Evolutionary conservation across 1,139 yeast genomes (phyloP).

Genomic region (Kodamaea fungicola): DNA sequence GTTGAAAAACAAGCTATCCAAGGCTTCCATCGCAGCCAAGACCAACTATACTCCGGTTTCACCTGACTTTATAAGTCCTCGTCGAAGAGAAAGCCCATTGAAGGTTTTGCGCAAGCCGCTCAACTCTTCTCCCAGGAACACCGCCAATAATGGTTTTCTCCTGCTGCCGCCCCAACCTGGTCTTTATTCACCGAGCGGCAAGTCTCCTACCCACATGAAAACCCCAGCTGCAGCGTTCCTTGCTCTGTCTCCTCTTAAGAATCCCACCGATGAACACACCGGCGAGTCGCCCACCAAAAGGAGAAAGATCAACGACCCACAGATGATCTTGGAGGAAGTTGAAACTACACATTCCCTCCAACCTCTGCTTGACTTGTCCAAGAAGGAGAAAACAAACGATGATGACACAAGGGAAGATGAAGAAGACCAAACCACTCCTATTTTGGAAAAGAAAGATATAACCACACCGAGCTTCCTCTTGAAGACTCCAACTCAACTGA

Average conservation of each 20-base stretch:
- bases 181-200: slow-evolving; percentile 40
- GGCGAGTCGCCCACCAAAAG: slow-evolving; percentile 35
- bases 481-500: slow-evolving; percentile 37
- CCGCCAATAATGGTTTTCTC: slow-evolving; percentile 15
- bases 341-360: slow-evolving; percentile 19
- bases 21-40: slow-evolving; percentile 46
- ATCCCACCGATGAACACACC: slow-evolving; percentile 16
- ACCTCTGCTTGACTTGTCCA: slow-evolving; percentile 33
- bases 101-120: slow-evolving; percentile 8
- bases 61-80: slow-evolving; percentile 2
- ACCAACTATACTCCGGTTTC: slow-evolving; percentile 11
- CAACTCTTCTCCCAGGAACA: slow-evolving; percentile 13
- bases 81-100: slow-evolving; percentile 7
- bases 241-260: slow-evolving; percentile 33
- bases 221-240: slow-evolving; percentile 35
- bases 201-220: slow-evolving; percentile 42
- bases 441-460: slow-evolving; percentile 22
- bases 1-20: slow-evolving; percentile 41
- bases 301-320: slow-evolving; percentile 24
- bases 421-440: slow-evolving; percentile 32
- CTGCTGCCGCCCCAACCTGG: slow-evolving; percentile 28
- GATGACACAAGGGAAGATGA: slow-evolving; percentile 10
- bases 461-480: slow-evolving; percentile 20
- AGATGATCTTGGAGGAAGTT: slow-evolving; percentile 40
- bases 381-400: slow-evolving; percentile 1